phyloP scores from a whole-genome alignment of 805 yeast species.

The Scheffersomyces ergatensis region DNA sequence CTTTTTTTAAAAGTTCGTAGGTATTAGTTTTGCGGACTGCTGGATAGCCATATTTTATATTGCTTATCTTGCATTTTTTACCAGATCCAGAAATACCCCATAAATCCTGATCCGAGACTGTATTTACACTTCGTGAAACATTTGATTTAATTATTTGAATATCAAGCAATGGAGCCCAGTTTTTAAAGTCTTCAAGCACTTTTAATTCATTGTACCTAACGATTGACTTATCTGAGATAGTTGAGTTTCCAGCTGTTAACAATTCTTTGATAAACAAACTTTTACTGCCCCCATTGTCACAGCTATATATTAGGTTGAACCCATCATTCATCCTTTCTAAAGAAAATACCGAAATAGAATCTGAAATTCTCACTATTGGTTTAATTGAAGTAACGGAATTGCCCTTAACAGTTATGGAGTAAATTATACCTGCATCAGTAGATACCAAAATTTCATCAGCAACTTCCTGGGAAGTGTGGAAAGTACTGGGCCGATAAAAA shows the following conservation, averaged over 20 bases:
- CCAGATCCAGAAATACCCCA: conserved; percentile 43
- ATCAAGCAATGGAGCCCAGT: conserved; percentile 51
- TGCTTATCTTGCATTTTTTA: conserved; percentile 29
- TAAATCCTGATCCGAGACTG: conserved; percentile 31
- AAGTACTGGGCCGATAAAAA: conserved; percentile 25
- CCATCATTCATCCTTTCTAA: conserved; percentile 16
- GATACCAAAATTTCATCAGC: conserved; percentile 30
- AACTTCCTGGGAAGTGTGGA: conserved; percentile 2
- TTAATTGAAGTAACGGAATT: conserved; percentile 11
- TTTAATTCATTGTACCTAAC: conserved; percentile 19
- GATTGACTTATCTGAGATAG: neutral
- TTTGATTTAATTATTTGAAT: conserved; percentile 27
- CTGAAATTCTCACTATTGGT: conserved; percentile 36
- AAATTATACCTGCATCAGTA: conserved; percentile 33
- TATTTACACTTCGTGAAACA: neutral
- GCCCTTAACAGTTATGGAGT: conserved; percentile 22
- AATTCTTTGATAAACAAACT: conserved; percentile 27
- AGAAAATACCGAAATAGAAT: conserved; percentile 31
- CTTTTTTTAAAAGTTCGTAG: conserved; percentile 29
- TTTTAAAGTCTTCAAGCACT: conserved; percentile 29
- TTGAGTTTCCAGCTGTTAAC: conserved; percentile 8
- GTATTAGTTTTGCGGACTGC: conserved; percentile 22
- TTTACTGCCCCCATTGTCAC: conserved; percentile 39
- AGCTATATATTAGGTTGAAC: conserved; percentile 33
- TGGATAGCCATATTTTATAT: conserved; percentile 30